Percentiles rank a stretch among this genome's conserved stretches.
These are phyloP conservation scores for Paramyrothecium roridum DNA, from an alignment of 2,329 filamentous ascomycete species.

Conservation along the genomic window DNA sequence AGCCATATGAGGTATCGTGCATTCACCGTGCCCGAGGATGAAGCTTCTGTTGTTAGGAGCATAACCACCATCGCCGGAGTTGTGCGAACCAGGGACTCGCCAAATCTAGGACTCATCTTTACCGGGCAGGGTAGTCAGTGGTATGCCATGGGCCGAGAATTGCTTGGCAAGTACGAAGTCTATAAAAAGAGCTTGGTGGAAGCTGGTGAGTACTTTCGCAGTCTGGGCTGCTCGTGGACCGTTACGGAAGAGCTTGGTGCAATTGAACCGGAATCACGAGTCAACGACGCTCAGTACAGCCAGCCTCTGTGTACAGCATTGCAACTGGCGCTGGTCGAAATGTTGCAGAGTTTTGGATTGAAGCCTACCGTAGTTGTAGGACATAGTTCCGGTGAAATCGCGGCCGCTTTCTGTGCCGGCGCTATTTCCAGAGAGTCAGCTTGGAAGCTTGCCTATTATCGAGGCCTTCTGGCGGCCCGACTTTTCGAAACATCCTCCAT, in stretches of 20 bases:
- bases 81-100: too few species aligned
- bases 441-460: too few species aligned
- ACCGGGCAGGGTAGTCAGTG: constrained; percentile 31
- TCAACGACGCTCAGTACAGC: too few species aligned
- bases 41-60: background rate
- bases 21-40: background rate
- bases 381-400: constrained; percentile 45
- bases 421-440: too few species aligned
- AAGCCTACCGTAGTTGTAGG: constrained; percentile 32
- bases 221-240: background rate
- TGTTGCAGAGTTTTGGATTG: constrained; percentile 36
- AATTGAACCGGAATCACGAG: constrained; percentile 27
- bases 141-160: constrained; percentile 22
- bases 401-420: too few species aligned
- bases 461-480: too few species aligned
- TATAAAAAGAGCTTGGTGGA: background rate
- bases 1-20: background rate
- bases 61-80: background rate
- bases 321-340: constrained; percentile 40
- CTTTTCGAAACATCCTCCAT: too few species aligned
- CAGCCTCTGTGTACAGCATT: constrained; percentile 40
- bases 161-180: too few species aligned
- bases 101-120: constrained; percentile 10
- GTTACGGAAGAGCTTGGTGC: background rate
- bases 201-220: constrained; percentile 15